Evolutionary conservation across 345 rosid species (phyloP).

Genomic region (Litchi chinensis): DNA sequence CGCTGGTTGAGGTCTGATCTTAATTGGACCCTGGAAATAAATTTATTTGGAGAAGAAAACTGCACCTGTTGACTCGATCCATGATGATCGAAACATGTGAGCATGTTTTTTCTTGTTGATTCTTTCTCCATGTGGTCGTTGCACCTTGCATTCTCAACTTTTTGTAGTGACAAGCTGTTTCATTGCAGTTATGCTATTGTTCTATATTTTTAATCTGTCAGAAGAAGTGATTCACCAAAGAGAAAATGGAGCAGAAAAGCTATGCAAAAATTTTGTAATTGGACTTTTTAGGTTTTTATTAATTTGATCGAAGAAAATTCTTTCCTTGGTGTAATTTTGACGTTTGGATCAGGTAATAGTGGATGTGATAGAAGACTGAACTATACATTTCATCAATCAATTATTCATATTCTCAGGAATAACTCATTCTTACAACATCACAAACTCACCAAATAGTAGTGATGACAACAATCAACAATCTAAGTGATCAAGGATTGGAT

Average conservation of each 20-base stretch:
- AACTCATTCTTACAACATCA: not conserved
- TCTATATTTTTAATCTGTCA: not conserved
- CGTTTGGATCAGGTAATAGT: too few relatives aligned
- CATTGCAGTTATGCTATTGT: not conserved
- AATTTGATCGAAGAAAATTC: too few relatives aligned
- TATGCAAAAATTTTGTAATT: too few relatives aligned
- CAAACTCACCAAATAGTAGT: not conserved
- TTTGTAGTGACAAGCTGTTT: not conserved
- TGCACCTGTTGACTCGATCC: not conserved
- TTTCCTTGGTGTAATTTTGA: too few relatives aligned
- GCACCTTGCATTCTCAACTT: not conserved
- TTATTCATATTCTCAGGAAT: conserved; percentile 11
- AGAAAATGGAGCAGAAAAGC: not conserved
- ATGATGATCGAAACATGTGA: not conserved
- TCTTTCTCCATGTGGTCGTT: too few relatives aligned
- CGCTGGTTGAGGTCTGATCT: not conserved
- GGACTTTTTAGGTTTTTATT: too few relatives aligned
- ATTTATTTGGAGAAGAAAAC: not conserved
- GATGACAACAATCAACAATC: not conserved
- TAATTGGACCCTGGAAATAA: not conserved
- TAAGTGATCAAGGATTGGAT: conserved; percentile 17
- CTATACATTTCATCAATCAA: not conserved
- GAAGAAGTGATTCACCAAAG: not conserved
- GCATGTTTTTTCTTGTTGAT: not conserved
- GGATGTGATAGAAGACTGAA: not conserved